Percentiles rank a stretch among this genome's conserved stretches.
Evolutionary conservation across 2,329 filamentous ascomycete species (phyloP).

Genomic region (Xylariaceae sp.): DNA sequence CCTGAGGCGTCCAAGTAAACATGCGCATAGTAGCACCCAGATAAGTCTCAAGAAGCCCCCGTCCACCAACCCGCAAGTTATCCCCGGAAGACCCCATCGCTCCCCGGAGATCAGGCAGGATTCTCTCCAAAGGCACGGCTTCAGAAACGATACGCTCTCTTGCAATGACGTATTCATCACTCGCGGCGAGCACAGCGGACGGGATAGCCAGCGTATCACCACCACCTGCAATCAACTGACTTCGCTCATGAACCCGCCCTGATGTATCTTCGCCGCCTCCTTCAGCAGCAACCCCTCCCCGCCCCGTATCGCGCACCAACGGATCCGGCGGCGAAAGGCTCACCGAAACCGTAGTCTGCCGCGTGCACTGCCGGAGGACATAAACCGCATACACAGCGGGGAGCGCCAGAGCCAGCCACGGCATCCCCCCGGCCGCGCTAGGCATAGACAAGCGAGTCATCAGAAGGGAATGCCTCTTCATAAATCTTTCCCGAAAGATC

Average conservation of each 20-base stretch:
- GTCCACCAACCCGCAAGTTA: not conserved
- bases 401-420: conserved; percentile 14
- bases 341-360: conserved; percentile 11
- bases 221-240: too few species aligned
- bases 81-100: not conserved
- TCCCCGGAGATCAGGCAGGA: conserved; percentile 8
- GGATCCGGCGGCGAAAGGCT: conserved; percentile 15
- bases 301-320: not conserved
- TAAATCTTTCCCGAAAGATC: too few species aligned
- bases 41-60: conserved; percentile 21
- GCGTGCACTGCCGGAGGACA: conserved; percentile 12
- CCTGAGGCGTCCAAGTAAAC: conserved; percentile 28
- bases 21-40: conserved; percentile 22
- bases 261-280: not conserved
- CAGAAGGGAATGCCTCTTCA: too few species aligned
- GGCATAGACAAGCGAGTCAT: conserved; percentile 4
- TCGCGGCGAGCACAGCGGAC: conserved; percentile 3
- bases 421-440: not conserved
- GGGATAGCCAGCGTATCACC: conserved; percentile 8
- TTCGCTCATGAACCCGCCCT: not conserved
- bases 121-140: conserved; percentile 5
- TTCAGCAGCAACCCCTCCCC: not conserved
- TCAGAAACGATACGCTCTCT: conserved; percentile 23
- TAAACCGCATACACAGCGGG: conserved; percentile 18
- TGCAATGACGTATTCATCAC: conserved; percentile 17